Evolutionary conservation across 805 yeast species (phyloP), one percentile per base, ranked within the genome.

Genomic region (Ogataea pini): DNA sequence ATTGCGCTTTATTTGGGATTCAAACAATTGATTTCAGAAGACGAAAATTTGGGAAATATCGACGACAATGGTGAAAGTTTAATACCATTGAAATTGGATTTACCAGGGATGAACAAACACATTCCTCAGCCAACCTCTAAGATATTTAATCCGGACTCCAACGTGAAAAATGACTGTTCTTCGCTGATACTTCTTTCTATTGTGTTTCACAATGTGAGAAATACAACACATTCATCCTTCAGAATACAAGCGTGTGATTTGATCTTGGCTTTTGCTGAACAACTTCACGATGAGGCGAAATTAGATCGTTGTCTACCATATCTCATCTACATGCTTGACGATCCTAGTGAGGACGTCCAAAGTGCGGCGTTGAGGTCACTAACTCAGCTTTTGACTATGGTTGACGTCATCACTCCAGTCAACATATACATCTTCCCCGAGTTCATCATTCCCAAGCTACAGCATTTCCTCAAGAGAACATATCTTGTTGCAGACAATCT

Each of bases 231-330:
- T 20, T 82, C 89, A 1, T 60, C 77, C 0, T 79, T 83, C 34
- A 73, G 88, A 51, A 63, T 84, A 7, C 79, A 80, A 58, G 92
- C 91, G 1, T 76, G 95, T 52, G 94, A 89, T 59, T 67, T 91
- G 52, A 76, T 94, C 0, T 64, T 88, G 7, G 86, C 89, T 0
- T 72, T 92, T 16, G 80, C 92, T 1, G 96, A 88, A 59, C 78
- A 80, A 48, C 72, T 89, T 1, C 78, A 80, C 19, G 98, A 94
- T 62, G 96, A 87, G 48, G 83, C 83, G 13, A 92, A 90, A 62
- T 70, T 94, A 33, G 97, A 94, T 63, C 69, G 97, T 38, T 81
- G 89, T 27, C 65, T 94, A 19, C 98, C 99, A 0, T 89, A 85
- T 61, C 64, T 94, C 19, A 77, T 88, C 18, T 70, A 80, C n/a